A percentile compares a stretch with the other conserved stretches of the same genome.
These are phyloP conservation scores for Fusarium tupiense DNA, from an alignment of 2,329 filamentous ascomycete genomes.

Conservation along the genomic window DNA sequence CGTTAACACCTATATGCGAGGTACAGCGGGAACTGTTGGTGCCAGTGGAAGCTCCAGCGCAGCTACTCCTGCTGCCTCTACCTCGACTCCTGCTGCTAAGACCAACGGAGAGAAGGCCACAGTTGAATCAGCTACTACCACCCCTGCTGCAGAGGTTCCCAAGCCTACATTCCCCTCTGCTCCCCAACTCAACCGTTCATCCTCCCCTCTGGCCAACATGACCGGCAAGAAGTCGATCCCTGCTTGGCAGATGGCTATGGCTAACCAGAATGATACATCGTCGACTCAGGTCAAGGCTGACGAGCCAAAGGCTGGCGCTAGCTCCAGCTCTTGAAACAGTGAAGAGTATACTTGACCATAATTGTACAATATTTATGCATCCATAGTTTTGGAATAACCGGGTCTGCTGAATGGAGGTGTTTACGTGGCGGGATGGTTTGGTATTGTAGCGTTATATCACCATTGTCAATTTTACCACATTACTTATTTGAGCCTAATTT, in stretches of 20 bases:
- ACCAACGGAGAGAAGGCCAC: conserved; percentile 44
- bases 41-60: conserved; percentile 1
- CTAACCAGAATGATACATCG: conserved; percentile 58
- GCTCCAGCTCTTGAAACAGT: conserved; percentile 29
- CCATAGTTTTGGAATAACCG: conserved; percentile 25
- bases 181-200: conserved; percentile 43
- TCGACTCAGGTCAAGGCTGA: conserved; percentile 42
- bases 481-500: not conserved
- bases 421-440: conserved; percentile 16
- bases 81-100: conserved; percentile 30
- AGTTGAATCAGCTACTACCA: conserved; percentile 38
- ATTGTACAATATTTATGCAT: conserved; percentile 37
- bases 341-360: conserved; percentile 7
- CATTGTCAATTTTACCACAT: conserved; percentile 1
- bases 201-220: conserved; percentile 51
- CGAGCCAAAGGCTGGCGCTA: conserved; percentile 37
- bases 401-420: conserved; percentile 12
- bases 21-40: conserved; percentile 24
- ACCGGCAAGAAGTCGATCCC: conserved; percentile 75
- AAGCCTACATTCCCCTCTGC: conserved; percentile 44
- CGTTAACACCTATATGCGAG: conserved; percentile 40
- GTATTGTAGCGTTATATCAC: conserved; percentile 26
- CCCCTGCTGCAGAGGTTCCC: conserved; percentile 45
- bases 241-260: conserved; percentile 80
- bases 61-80: conserved; percentile 40